Conservation (phyloP, 305 asterid genomes). For the Salvia sclarea region DNA sequence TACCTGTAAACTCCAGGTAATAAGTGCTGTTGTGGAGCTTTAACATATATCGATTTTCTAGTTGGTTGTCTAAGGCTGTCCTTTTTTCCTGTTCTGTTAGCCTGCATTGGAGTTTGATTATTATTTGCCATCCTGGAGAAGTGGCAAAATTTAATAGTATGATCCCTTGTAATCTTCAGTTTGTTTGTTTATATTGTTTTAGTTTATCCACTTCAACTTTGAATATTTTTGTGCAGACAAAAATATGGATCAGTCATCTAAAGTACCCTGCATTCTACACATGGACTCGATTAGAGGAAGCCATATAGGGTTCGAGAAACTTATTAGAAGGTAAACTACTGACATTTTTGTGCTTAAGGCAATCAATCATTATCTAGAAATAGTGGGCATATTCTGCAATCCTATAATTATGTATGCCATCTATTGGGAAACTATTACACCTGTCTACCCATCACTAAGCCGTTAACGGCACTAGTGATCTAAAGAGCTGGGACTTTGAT, state of each 20-base stretch:
- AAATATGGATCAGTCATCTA: conserved; percentile 41
- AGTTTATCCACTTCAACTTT: conserved; percentile 29
- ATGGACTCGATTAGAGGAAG: conserved; percentile 85
- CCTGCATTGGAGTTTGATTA: conserved; percentile 95
- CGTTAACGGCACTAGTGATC: not conserved
- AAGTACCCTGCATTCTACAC: conserved; percentile 78
- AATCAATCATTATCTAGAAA: not conserved
- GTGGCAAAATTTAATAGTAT: conserved; percentile 56
- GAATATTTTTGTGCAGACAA: conserved; percentile 48
- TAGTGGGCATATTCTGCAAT: not conserved
- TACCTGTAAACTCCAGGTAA: conserved; percentile 94
- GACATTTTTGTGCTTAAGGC: conserved; percentile 28
- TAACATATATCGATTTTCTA: conserved; percentile 6
- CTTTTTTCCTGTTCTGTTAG: conserved; percentile 42
- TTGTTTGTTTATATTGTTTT: conserved; percentile 27
- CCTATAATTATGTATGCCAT: conserved; percentile 12
- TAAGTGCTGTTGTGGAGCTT: conserved; percentile 33
- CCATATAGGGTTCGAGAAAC: conserved; percentile 64
- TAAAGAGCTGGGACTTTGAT: not conserved
- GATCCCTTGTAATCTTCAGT: conserved; percentile 27
- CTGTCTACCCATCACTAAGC: conserved; percentile 5
- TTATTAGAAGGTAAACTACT: conserved; percentile 58
- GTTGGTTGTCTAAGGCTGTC: conserved; percentile 30
- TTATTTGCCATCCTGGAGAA: conserved; percentile 89
- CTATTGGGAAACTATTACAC: not conserved